These are phyloP conservation scores for Solanum infundibuliforme DNA, from an alignment of 257 asterid genomes.

Conservation along the genomic window DNA sequence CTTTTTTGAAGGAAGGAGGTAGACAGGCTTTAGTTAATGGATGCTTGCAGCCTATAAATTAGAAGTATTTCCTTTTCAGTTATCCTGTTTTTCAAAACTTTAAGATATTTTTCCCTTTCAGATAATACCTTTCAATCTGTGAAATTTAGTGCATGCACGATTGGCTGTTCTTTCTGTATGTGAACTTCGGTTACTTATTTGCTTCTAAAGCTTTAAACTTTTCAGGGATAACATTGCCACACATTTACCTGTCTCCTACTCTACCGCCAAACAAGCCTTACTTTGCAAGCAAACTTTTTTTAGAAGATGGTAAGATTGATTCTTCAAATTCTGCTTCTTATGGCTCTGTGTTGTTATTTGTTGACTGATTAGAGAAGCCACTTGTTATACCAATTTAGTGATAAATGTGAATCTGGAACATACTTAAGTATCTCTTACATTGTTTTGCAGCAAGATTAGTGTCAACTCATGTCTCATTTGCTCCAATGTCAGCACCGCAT, in stretches of 20 bases:
- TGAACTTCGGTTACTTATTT: background rate
- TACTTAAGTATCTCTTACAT: background rate
- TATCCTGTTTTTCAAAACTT: background rate
- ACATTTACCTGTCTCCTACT: slow-evolving; percentile 51
- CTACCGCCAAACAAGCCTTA: slow-evolving; percentile 32
- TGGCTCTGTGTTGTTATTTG: background rate
- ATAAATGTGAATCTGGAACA: background rate
- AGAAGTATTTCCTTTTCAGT: background rate
- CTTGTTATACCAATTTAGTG: background rate
- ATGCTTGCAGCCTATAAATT: background rate
- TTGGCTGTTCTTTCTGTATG: background rate
- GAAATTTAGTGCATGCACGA: background rate
- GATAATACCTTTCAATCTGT: background rate
- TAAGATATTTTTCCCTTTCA: background rate
- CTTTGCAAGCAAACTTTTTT: slow-evolving; percentile 22
- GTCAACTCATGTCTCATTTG: slow-evolving; percentile 27
- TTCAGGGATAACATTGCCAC: slow-evolving; percentile 44
- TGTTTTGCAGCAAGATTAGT: slow-evolving; percentile 34
- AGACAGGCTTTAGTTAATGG: background rate
- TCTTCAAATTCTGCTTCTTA: slow-evolving; percentile 1
- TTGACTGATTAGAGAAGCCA: background rate
- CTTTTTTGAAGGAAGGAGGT: background rate
- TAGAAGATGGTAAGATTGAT: slow-evolving; percentile 37
- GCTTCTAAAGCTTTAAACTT: background rate
- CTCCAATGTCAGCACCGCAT: slow-evolving; percentile 22